These are phyloP conservation scores for Mikania micrantha DNA, from an alignment of 129 eudicot genomes.

Conservation along the genomic window DNA sequence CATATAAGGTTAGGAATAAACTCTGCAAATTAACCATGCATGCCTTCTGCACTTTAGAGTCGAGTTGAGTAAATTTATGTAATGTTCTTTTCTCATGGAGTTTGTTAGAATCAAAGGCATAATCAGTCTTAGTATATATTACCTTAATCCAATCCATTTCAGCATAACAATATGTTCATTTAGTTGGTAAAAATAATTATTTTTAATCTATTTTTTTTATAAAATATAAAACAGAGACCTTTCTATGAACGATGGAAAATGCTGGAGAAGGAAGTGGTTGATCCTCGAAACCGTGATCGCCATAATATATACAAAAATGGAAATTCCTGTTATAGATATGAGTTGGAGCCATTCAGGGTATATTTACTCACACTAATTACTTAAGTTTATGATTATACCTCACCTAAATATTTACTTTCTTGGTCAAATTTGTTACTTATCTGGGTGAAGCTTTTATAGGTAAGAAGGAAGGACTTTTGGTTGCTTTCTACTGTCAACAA, in stretches of 20 bases:
- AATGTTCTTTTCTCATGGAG: too few relatives aligned
- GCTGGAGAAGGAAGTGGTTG: slow-evolving; percentile 96
- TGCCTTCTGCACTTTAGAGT: too few relatives aligned
- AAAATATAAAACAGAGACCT: slow-evolving; percentile 56
- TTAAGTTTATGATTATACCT: background rate
- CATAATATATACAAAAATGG: slow-evolving; percentile 40
- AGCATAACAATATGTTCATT: background rate
- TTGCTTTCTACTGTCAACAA: slow-evolving; percentile 85
- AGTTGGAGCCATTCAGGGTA: slow-evolving; percentile 96
- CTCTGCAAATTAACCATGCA: background rate
- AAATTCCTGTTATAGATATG: slow-evolving; percentile 83
- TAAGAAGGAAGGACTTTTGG: slow-evolving; percentile 99
- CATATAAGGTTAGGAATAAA: background rate
- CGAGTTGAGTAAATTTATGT: too few relatives aligned
- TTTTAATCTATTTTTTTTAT: background rate
- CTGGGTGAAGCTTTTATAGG: slow-evolving; percentile 39
- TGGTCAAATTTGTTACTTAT: slow-evolving; percentile 19
- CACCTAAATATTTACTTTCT: background rate
- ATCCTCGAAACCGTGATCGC: slow-evolving; percentile 83
- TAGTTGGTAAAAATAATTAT: background rate
- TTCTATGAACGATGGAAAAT: slow-evolving; percentile 94
- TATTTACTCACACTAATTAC: background rate
- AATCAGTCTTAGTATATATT: background rate
- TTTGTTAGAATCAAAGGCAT: too few relatives aligned
- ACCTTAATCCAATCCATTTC: slow-evolving; percentile 2